Conservation (phyloP, 257 asterid genomes). For the Leptodermis oblonga region DNA sequence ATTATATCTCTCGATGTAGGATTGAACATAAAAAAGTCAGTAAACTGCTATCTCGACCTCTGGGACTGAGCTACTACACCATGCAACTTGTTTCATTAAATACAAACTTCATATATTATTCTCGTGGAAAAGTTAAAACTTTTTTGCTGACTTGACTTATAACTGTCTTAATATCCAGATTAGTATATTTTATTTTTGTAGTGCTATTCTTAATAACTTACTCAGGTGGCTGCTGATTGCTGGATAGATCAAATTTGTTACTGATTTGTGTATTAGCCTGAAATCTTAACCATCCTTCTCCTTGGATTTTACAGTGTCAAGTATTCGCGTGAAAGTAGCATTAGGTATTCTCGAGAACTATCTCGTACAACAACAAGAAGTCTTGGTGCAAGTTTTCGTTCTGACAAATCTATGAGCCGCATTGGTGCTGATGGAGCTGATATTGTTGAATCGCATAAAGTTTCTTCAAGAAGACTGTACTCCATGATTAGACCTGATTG, state of each 20-base stretch:
- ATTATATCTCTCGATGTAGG: neutral
- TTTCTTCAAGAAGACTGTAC: slow-evolving; percentile 63
- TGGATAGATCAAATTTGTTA: neutral
- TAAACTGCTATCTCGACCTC: neutral
- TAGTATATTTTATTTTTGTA: neutral
- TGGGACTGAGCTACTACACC: neutral
- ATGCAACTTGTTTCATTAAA: neutral
- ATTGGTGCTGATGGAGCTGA: slow-evolving; percentile 67
- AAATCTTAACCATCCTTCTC: neutral
- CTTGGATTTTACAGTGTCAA: slow-evolving; percentile 38
- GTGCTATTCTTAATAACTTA: neutral
- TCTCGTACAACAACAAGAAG: slow-evolving; percentile 82
- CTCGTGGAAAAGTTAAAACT: neutral
- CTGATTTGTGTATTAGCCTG: neutral
- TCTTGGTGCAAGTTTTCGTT: slow-evolving; percentile 85
- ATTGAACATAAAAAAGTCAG: neutral
- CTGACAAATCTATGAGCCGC: slow-evolving; percentile 68
- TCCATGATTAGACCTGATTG: slow-evolving; percentile 91
- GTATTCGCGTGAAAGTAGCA: slow-evolving; percentile 79
- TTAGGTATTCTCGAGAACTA: slow-evolving; percentile 63
- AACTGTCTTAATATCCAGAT: neutral
- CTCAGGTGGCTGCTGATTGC: neutral
- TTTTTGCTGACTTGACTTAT: neutral
- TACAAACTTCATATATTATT: neutral
- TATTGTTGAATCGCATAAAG: slow-evolving; percentile 27